phyloP scores from a whole-genome alignment of 148 eudicot species.

The Rhododendron simsii region DNA sequence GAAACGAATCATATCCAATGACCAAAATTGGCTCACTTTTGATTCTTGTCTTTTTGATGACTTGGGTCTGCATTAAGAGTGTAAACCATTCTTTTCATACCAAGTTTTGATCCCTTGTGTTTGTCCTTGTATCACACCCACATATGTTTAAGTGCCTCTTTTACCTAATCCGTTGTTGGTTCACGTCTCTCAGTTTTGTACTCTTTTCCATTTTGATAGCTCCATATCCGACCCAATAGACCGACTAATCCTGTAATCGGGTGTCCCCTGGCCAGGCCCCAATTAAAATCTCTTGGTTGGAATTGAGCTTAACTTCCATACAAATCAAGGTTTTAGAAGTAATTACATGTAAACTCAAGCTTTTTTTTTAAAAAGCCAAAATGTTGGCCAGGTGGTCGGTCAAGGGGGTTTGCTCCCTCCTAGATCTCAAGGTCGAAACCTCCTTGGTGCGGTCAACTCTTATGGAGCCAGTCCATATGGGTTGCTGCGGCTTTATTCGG shows the following conservation, averaged over 20 bases:
- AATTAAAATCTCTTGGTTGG: not conserved
- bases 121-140: not conserved
- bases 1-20: not conserved
- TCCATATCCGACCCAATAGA: not conserved
- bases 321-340: not conserved
- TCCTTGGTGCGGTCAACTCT: not conserved
- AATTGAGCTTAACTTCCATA: not conserved
- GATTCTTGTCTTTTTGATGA: not conserved
- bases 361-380: not conserved
- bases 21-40: not conserved
- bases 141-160: not conserved
- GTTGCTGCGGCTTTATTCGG: not conserved
- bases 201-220: not conserved
- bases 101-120: constrained; percentile 2
- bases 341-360: not conserved
- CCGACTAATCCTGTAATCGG: not conserved
- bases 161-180: not conserved
- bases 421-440: not conserved
- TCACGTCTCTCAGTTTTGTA: not conserved
- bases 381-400: not conserved
- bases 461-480: not conserved
- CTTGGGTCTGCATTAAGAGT: not conserved
- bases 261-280: not conserved
- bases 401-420: not conserved
- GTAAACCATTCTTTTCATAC: not conserved